phyloP scores from a whole-genome alignment of 495 filamentous ascomycete genomes.

The Penicillium diatomitis region DNA sequence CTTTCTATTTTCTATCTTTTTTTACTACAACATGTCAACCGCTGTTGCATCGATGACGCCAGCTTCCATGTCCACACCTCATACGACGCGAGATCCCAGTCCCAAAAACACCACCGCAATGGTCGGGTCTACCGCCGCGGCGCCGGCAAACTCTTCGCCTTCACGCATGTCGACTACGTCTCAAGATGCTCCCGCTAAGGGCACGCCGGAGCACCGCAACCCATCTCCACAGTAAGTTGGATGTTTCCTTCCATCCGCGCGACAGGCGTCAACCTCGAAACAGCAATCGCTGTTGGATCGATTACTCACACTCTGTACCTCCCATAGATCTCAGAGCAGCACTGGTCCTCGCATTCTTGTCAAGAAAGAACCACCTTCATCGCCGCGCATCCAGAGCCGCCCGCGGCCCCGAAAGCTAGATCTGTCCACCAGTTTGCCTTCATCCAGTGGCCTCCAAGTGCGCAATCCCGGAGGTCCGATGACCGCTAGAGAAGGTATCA shows the following conservation, averaged over 20 bases:
- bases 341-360: slow-evolving; percentile 74
- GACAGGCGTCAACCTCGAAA: too few species aligned
- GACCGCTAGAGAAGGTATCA: slow-evolving; percentile 69
- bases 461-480: slow-evolving; percentile 67
- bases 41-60: slow-evolving; percentile 41
- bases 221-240: slow-evolving; percentile 47
- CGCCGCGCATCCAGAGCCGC: slow-evolving; percentile 64
- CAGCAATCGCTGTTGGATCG: too few species aligned
- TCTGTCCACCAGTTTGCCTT: slow-evolving; percentile 64
- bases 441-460: slow-evolving; percentile 45
- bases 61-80: slow-evolving; percentile 38
- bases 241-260: not conserved
- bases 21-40: slow-evolving; percentile 35
- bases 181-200: slow-evolving; percentile 33
- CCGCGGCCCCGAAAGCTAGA: slow-evolving; percentile 86
- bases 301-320: too few species aligned
- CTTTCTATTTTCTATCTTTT: not conserved
- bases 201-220: slow-evolving; percentile 42
- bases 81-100: slow-evolving; percentile 38
- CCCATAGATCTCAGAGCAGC: slow-evolving; percentile 30
- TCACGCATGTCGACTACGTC: slow-evolving; percentile 26
- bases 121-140: slow-evolving; percentile 25
- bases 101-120: slow-evolving; percentile 40
- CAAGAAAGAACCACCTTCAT: slow-evolving; percentile 88
- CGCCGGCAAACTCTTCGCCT: slow-evolving; percentile 26